phyloP scores from a whole-genome alignment of 2,329 filamentous ascomycete species.

The Claviceps africana region DNA sequence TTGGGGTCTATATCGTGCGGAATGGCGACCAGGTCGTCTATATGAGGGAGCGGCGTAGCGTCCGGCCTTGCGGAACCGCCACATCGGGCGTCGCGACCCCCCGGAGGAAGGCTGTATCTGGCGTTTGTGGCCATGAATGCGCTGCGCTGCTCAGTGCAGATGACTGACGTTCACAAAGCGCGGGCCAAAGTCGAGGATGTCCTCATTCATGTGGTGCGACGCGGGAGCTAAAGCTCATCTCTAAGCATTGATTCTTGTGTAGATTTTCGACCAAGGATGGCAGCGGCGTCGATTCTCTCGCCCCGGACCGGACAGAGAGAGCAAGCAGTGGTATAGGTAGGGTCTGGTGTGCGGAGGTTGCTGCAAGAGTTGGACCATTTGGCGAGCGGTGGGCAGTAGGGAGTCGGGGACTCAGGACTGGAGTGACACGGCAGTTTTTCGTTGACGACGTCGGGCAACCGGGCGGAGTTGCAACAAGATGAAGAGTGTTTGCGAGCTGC shows the following conservation, averaged over 20 bases:
- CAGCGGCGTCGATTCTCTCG: not conserved
- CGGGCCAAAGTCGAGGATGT: not conserved
- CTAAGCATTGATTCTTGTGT: not conserved
- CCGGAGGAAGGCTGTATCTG: slow-evolving; percentile 16
- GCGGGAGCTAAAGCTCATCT: not conserved
- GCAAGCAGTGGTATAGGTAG: not conserved
- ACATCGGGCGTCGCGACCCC: slow-evolving; percentile 14
- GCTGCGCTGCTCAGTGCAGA: slow-evolving; percentile 1
- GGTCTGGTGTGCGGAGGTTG: not conserved
- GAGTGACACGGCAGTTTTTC: not conserved
- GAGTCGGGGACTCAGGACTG: not conserved
- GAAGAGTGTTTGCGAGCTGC: not conserved
- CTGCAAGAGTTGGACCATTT: not conserved
- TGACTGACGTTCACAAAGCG: slow-evolving; percentile 2
- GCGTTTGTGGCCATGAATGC: slow-evolving; percentile 18
- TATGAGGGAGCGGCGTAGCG: slow-evolving; percentile 31
- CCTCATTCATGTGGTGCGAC: slow-evolving; percentile 3
- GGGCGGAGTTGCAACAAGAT: not conserved
- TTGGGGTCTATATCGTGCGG: slow-evolving; percentile 32
- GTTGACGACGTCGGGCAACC: not conserved
- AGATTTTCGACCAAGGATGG: not conserved
- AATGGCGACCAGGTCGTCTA: slow-evolving; percentile 37
- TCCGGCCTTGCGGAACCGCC: slow-evolving; percentile 13
- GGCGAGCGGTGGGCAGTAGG: not conserved
- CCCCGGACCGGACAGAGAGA: not conserved